phyloP scores from a whole-genome alignment of 305 asterid species.

The Fraxinus greggii region DNA sequence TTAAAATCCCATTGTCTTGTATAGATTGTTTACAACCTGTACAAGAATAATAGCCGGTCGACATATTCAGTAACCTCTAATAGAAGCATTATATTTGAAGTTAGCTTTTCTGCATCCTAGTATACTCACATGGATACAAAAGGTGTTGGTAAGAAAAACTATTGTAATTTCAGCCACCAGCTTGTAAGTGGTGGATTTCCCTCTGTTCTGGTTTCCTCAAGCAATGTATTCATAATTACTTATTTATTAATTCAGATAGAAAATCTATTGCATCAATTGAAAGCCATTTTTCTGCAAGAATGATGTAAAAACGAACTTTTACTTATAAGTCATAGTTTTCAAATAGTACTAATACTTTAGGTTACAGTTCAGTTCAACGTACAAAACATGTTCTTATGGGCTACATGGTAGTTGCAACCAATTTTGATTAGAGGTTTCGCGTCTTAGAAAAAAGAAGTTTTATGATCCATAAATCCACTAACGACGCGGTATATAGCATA shows the following conservation, averaged over 20 bases:
- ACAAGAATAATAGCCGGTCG: slow-evolving; percentile 15
- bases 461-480: not conserved
- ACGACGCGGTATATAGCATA: not conserved
- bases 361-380: not conserved
- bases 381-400: not conserved
- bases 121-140: not conserved
- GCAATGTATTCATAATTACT: not conserved
- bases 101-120: not conserved
- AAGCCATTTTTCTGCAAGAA: not conserved
- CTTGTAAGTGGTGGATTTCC: not conserved
- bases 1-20: slow-evolving; percentile 34
- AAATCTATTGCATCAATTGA: not conserved
- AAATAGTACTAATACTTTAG: not conserved
- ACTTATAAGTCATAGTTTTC: not conserved
- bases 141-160: not conserved
- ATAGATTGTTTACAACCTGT: slow-evolving; percentile 36
- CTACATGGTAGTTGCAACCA: not conserved
- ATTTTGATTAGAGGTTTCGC: not conserved
- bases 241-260: not conserved
- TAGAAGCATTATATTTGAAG: not conserved
- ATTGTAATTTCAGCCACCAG: not conserved
- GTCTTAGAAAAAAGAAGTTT: not conserved
- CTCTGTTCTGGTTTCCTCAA: not conserved
- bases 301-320: not conserved
- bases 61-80: not conserved